phyloP scores from a whole-genome alignment of 139 green algal genomes.

The Zygnema cylindricum region DNA sequence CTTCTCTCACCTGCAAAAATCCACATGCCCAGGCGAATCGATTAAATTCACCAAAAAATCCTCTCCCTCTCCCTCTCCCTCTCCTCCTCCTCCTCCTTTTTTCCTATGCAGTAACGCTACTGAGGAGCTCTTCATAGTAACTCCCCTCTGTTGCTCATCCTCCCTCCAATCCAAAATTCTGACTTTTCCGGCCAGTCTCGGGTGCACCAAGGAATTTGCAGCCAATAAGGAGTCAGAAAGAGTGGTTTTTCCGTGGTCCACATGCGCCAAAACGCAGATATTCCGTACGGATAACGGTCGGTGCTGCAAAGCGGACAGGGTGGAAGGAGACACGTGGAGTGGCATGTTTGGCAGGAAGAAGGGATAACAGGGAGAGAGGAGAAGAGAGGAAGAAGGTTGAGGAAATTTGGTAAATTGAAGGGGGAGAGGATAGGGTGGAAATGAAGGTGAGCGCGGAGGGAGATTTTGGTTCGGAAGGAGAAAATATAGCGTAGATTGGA shows the following conservation, averaged over 20 bases:
- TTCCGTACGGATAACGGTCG: slow-evolving; percentile 78
- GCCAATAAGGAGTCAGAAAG: slow-evolving; percentile 93
- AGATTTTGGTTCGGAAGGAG: no score
- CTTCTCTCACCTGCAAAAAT: slow-evolving; percentile 87
- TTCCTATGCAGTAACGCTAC: slow-evolving; percentile 87
- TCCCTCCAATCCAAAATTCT: slow-evolving; percentile 93
- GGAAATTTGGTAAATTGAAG: no score
- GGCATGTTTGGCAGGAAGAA: neutral
- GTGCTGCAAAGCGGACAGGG: slow-evolving; percentile 34
- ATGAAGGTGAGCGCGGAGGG: no score
- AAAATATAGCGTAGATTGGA: no score
- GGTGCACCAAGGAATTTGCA: slow-evolving; percentile 96
- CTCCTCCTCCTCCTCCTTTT: neutral
- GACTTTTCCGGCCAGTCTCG: slow-evolving; percentile 82
- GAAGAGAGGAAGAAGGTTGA: no score
- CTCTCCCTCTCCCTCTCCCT: neutral
- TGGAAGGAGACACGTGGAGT: neutral
- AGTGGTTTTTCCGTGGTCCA: slow-evolving; percentile 99
- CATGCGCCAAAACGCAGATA: slow-evolving; percentile 97
- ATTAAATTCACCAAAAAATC: slow-evolving; percentile 94
- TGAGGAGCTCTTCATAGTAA: slow-evolving; percentile 97
- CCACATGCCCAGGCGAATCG: slow-evolving; percentile 96
- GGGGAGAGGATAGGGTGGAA: no score
- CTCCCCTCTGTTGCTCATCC: slow-evolving; percentile 90
- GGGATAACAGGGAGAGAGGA: no score